Conservation (phyloP, 2,329 filamentous ascomycete genomes). For the Alternaria incomplexa region DNA sequence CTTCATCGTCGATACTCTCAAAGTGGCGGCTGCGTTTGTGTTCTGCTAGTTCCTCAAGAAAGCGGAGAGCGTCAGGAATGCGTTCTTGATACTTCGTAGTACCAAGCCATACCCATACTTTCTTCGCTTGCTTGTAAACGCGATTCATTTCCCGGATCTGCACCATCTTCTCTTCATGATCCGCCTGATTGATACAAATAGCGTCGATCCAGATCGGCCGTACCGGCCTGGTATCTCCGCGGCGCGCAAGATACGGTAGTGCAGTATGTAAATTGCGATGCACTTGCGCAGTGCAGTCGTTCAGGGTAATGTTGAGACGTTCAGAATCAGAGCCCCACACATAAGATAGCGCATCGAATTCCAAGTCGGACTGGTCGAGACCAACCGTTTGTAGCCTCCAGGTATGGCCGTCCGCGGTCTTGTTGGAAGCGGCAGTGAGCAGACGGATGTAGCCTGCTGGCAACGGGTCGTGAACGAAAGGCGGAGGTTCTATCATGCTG, state of each 20-base stretch:
- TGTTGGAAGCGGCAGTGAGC: not conserved
- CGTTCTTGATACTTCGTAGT: not conserved
- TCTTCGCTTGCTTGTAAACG: rapidly evolving
- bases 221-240: rapidly evolving
- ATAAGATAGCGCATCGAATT: not conserved
- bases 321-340: not conserved
- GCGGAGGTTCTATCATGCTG: too few species aligned
- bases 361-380: not conserved
- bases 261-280: not conserved
- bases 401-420: rapidly evolving
- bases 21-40: too few species aligned
- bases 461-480: not conserved
- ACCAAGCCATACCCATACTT: not conserved
- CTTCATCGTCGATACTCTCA: too few species aligned
- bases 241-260: not conserved
- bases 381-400: not conserved
- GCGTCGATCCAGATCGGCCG: not conserved
- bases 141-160: not conserved
- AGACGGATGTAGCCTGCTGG: not conserved
- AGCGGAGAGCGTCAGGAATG: not conserved
- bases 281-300: not conserved
- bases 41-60: not conserved
- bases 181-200: not conserved
- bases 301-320: rapidly evolving
- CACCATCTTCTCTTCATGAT: not conserved